These are phyloP conservation scores for Diospyros kaki DNA, from an alignment of 148 eudicot genomes.

Conservation along the genomic window DNA sequence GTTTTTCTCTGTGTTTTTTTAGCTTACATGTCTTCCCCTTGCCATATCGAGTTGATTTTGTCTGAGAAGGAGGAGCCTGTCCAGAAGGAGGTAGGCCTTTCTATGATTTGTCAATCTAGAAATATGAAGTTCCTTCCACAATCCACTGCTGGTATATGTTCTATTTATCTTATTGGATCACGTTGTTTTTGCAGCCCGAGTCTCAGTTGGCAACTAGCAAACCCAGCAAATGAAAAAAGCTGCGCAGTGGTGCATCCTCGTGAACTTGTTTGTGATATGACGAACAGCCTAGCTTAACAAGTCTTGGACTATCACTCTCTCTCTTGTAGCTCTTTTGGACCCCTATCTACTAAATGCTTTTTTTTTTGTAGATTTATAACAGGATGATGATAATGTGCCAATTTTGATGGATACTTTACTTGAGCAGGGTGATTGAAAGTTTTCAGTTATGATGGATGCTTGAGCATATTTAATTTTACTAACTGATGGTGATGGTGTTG, in stretches of 20 bases:
- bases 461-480: too few relatives aligned
- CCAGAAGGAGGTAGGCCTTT: conserved; percentile 55
- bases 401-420: too few relatives aligned
- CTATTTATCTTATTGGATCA: background rate
- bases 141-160: too few relatives aligned
- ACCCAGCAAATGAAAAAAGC: conserved; percentile 33
- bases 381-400: too few relatives aligned
- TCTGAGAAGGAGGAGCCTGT: conserved; percentile 91
- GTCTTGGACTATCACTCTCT: background rate
- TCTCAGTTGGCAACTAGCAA: conserved; percentile 41
- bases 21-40: conserved; percentile 93
- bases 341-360: too few relatives aligned
- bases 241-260: conserved; percentile 14
- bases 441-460: too few relatives aligned
- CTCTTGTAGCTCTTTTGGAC: background rate
- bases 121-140: too few relatives aligned
- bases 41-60: conserved; percentile 79
- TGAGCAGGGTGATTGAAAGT: too few relatives aligned
- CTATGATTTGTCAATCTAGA: background rate
- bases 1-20: conserved; percentile 8
- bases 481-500: too few relatives aligned
- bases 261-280: conserved; percentile 9
- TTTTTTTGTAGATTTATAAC: too few relatives aligned
- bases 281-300: background rate
- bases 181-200: conserved; percentile 32